These are phyloP conservation scores for Saccharomyces mikatae DNA, from an alignment of 805 yeast species.

Conservation along the genomic window DNA sequence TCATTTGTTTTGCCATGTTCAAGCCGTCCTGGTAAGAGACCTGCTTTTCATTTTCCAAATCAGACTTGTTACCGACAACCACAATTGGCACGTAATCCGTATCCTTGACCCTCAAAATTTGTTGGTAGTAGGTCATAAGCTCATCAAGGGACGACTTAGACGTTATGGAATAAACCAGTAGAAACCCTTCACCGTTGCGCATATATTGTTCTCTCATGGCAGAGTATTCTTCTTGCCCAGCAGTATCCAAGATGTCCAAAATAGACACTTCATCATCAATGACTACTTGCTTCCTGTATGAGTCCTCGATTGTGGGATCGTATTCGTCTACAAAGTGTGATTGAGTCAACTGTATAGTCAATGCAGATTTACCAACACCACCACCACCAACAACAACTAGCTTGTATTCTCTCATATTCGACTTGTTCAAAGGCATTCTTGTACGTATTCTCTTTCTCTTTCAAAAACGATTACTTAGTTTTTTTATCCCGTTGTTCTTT, in stretches of 20 bases:
- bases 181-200: conserved; percentile 90
- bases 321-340: conserved; percentile 92
- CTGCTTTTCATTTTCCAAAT: conserved; percentile 63
- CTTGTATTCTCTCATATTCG: conserved; percentile 62
- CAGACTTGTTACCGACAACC: conserved; percentile 69
- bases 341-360: conserved; percentile 88
- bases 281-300: conserved; percentile 74
- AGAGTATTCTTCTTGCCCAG: conserved; percentile 93
- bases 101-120: conserved; percentile 67
- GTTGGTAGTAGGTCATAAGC: conserved; percentile 66
- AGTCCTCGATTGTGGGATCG: conserved; percentile 93
- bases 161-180: conserved; percentile 79
- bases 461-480: no score
- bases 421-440: conserved; percentile 10
- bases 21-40: conserved; percentile 58
- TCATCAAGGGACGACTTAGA: conserved; percentile 78
- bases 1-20: conserved; percentile 51
- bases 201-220: conserved; percentile 88
- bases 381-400: conserved; percentile 96
- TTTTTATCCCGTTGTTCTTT: background rate
- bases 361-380: conserved; percentile 94
- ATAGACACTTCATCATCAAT: conserved; percentile 69
- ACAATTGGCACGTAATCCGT: conserved; percentile 63
- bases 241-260: conserved; percentile 86
- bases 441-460: background rate